Evolutionary conservation across 2,329 filamentous ascomycete genomes (phyloP).

Genomic region (Nothopassalora personata): DNA sequence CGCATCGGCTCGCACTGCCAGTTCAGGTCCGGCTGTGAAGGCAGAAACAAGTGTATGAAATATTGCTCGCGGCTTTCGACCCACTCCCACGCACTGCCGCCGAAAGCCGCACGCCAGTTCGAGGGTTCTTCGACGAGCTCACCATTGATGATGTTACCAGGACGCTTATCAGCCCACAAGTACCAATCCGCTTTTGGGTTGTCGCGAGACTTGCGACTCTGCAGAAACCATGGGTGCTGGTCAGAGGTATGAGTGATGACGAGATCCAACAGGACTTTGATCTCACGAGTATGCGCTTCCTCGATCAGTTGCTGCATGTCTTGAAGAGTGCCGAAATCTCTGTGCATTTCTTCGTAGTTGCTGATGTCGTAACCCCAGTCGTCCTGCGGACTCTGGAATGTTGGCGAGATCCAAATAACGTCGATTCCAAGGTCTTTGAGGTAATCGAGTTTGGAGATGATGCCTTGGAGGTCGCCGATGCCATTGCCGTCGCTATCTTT

Average conservation of each 20-base stretch:
- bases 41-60: conserved; percentile 70
- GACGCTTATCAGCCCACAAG: conserved; percentile 51
- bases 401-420: conserved; percentile 62
- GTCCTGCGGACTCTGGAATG: conserved; percentile 55
- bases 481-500: conserved; percentile 53
- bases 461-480: conserved; percentile 58
- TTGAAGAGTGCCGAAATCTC: conserved; percentile 60
- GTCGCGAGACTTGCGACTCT: conserved; percentile 47
- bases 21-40: conserved; percentile 77
- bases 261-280: conserved; percentile 68
- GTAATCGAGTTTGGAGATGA: conserved; percentile 56
- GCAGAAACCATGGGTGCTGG: conserved; percentile 54
- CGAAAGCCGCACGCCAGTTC: conserved; percentile 65
- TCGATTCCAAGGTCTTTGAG: conserved; percentile 57
- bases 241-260: conserved; percentile 75
- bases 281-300: conserved; percentile 56
- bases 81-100: conserved; percentile 60
- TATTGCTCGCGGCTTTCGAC: conserved; percentile 69
- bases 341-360: conserved; percentile 62
- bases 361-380: conserved; percentile 67
- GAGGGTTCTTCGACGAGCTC: conserved; percentile 57
- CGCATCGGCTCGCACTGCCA: conserved; percentile 69
- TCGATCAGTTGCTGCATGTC: conserved; percentile 60
- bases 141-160: conserved; percentile 12
- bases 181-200: conserved; percentile 53